Evolutionary conservation across 352 stramenopile genomes (phyloP).

Genomic region (Globisporangium cylindrosporum): DNA sequence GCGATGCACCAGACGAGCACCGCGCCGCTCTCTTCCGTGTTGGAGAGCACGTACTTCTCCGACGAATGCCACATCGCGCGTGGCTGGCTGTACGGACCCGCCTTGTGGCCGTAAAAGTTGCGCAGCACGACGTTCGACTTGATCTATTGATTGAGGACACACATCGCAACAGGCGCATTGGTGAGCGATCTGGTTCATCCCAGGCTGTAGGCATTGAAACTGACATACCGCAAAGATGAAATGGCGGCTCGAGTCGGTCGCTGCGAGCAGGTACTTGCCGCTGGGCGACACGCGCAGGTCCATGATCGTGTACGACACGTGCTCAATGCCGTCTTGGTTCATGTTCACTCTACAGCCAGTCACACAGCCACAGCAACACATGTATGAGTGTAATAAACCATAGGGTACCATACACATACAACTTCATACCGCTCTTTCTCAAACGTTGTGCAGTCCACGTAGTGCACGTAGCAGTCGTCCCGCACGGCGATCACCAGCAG

Average conservation of each 20-base stretch:
- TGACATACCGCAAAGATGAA: conserved; percentile 68
- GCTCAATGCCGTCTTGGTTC: conserved; percentile 83
- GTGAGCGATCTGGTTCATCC: neutral
- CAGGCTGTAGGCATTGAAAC: neutral
- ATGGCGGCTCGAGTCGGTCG: conserved; percentile 79
- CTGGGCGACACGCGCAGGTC: conserved; percentile 69
- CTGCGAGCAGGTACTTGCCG: conserved; percentile 75
- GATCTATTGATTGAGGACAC: conserved; percentile 27
- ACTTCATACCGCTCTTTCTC: conserved; percentile 66
- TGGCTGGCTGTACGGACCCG: conserved; percentile 78
- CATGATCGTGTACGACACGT: conserved; percentile 88
- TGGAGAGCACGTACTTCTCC: conserved; percentile 83
- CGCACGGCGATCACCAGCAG: conserved; percentile 63
- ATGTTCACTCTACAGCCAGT: conserved; percentile 66
- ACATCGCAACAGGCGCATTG: conserved; percentile 2
- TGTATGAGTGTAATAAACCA: neutral
- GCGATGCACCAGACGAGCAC: conserved; percentile 76
- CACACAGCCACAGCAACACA: neutral
- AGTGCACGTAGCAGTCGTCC: conserved; percentile 85
- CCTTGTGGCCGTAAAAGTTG: conserved; percentile 84
- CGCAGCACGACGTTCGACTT: conserved; percentile 62
- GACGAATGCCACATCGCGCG: conserved; percentile 71
- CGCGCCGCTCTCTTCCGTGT: conserved; percentile 64
- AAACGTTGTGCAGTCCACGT: conserved; percentile 73
- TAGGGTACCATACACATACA: neutral